Conservation (phyloP, 208 protist genomes). For the Acanthamoeba royreba region DNA sequence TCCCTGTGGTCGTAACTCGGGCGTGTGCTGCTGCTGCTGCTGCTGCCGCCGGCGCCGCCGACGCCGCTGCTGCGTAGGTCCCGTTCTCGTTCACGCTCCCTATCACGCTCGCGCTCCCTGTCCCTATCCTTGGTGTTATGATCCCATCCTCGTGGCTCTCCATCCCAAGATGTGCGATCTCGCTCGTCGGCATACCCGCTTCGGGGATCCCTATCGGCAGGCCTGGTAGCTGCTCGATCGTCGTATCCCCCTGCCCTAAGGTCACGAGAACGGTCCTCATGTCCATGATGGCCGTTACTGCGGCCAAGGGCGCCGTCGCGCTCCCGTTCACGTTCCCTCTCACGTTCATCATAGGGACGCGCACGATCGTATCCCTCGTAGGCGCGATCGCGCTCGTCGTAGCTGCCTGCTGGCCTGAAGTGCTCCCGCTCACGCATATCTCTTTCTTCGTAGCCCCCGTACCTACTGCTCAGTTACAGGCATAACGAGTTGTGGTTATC, state of each 20-base stretch:
- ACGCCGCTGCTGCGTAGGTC: neutral
- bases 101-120: neutral
- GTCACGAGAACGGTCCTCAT: neutral
- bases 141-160: neutral
- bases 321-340: too few species aligned
- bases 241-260: neutral
- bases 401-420: too few species aligned
- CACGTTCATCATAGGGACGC: neutral
- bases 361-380: neutral
- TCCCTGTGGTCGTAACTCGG: neutral
- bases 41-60: neutral
- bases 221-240: neutral
- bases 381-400: too few species aligned
- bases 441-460: too few species aligned
- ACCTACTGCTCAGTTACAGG: neutral
- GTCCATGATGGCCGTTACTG: neutral
- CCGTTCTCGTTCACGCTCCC: neutral
- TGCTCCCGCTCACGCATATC: too few species aligned
- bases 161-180: too few species aligned
- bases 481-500: neutral
- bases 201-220: neutral
- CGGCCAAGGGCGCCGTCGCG: too few species aligned
- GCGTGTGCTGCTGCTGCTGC: neutral
- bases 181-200: neutral
- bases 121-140: neutral